These are phyloP conservation scores for Phlyctochytrium planicorne DNA, from an alignment of 192 early-diverging fungal genomes.

Conservation along the genomic window DNA sequence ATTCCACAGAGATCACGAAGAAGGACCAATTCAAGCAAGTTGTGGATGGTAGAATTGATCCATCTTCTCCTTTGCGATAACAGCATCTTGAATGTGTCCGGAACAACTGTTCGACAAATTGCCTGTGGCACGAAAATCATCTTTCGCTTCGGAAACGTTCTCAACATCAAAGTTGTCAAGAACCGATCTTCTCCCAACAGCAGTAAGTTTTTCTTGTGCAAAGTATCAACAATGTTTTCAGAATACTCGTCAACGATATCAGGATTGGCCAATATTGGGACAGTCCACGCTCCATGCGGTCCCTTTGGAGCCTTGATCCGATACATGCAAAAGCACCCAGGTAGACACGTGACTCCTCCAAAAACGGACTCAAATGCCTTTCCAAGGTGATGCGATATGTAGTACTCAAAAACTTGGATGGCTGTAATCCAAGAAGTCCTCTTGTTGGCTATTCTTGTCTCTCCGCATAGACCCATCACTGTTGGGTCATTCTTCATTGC, in stretches of 20 bases:
- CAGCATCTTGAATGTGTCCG: constrained; percentile 77
- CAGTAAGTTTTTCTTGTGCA: constrained; percentile 93
- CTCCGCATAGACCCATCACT: constrained; percentile 92
- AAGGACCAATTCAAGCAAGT: constrained; percentile 83
- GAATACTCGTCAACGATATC: constrained; percentile 71
- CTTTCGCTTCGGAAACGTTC: constrained; percentile 92
- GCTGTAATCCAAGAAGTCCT: constrained; percentile 78
- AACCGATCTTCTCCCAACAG: constrained; percentile 95
- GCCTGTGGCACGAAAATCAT: constrained; percentile 94
- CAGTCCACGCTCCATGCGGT: constrained; percentile 24
- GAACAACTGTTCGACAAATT: constrained; percentile 89
- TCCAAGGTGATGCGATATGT: constrained; percentile 91
- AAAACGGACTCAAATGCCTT: constrained; percentile 97
- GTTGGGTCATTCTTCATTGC: constrained; percentile 78
- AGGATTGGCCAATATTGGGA: constrained; percentile 82
- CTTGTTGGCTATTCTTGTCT: constrained; percentile 96
- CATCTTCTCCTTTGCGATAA: constrained; percentile 89
- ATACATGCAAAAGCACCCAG: constrained; percentile 98
- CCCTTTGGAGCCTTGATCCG: constrained; percentile 73
- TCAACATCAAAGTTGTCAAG: constrained; percentile 93
- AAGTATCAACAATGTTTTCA: constrained; percentile 52
- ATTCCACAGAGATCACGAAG: constrained; percentile 91
- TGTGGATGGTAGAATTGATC: constrained; percentile 98
- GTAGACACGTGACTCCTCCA: constrained; percentile 97
- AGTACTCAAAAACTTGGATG: constrained; percentile 99